Evolutionary conservation across 129 eudicot genomes (phyloP).

Genomic region (Daucus carota): DH1_v3.0 NC_030381.2:19128001-19128500

Average conservation of each 20-base stretch:
- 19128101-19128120: constrained; percentile 81
- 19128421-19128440: neutral
- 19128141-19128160: constrained; percentile 71
- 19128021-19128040: constrained; percentile 81
- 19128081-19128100: constrained; percentile 63
- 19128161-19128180: neutral
- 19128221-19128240: neutral
- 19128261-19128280: neutral
- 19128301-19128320: neutral
- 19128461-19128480: neutral
- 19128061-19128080: constrained; percentile 96
- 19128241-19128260: neutral
- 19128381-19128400: neutral
- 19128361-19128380: neutral
- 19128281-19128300: neutral
- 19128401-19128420: neutral
- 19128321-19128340: no score
- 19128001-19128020: constrained; percentile 18
- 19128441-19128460: neutral
- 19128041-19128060: constrained; percentile 84
- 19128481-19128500: neutral
- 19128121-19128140: constrained; percentile 95
- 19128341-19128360: neutral
- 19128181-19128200: neutral
- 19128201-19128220: neutral